Evolutionary conservation across 1,139 yeast genomes (phyloP).

Genomic region (Geotrichum australiense): DNA sequence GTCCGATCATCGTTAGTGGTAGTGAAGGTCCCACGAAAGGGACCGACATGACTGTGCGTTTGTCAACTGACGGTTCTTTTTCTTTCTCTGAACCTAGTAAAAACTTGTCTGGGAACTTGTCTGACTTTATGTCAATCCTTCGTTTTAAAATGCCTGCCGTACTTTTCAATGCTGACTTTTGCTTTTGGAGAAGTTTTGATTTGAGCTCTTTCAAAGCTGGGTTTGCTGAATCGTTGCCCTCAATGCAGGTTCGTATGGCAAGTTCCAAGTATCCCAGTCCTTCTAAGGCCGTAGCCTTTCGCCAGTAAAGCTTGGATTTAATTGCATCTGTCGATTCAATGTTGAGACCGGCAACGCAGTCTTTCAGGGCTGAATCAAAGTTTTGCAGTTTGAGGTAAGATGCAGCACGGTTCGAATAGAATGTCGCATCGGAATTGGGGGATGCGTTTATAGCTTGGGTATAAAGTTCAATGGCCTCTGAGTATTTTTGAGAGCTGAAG

Average conservation of each 20-base stretch:
- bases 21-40: constrained; percentile 8
- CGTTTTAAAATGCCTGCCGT: constrained; percentile 9
- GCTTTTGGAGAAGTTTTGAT: constrained; percentile 20
- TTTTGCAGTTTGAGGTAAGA: constrained; percentile 50
- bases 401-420: constrained; percentile 84
- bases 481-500: constrained; percentile 52
- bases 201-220: constrained; percentile 6
- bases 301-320: constrained; percentile 48
- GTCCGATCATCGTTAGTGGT: constrained; percentile 25
- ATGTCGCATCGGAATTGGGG: constrained; percentile 50
- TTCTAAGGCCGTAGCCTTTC: constrained; percentile 47
- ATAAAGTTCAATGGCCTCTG: constrained; percentile 60
- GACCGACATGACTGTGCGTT: neutral
- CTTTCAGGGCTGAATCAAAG: constrained; percentile 47
- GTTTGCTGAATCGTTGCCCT: constrained; percentile 32
- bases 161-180: constrained; percentile 19
- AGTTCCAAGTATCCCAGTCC: constrained; percentile 33
- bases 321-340: constrained; percentile 24
- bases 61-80: neutral
- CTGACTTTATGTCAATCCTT: too few relatives aligned
- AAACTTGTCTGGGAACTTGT: neutral
- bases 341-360: constrained; percentile 48
- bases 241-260: constrained; percentile 37
- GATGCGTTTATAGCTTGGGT: constrained; percentile 58
- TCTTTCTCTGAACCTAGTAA: neutral